Conservation (phyloP, 2,329 filamentous ascomycete genomes). For the Aspergillus clavatus region DNA sequence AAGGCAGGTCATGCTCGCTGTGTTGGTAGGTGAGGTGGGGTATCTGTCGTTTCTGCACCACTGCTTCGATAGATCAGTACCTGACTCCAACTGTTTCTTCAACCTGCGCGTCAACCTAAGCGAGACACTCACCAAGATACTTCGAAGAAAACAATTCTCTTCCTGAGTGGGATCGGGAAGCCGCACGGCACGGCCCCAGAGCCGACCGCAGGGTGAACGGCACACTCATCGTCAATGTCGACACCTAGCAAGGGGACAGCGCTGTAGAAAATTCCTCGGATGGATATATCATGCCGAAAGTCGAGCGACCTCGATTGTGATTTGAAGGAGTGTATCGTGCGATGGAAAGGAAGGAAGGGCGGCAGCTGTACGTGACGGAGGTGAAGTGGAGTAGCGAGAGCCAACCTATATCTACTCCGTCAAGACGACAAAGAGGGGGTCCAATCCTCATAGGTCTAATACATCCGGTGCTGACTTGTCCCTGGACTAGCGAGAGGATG, state of each 20-base stretch:
- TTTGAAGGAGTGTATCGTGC: too few relatives aligned
- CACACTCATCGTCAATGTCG: conserved; percentile 21
- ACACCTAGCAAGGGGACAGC: not conserved
- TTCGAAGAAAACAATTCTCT: conserved; percentile 15
- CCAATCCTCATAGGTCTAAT: not conserved
- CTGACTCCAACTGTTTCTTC: too few relatives aligned
- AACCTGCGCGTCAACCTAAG: too few relatives aligned
- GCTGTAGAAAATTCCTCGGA: not conserved
- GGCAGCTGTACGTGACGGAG: not conserved
- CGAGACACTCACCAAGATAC: conserved; percentile 20
- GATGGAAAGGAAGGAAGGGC: not conserved
- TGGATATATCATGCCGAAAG: not conserved
- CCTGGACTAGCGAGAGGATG: not conserved
- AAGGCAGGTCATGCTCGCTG: conserved; percentile 4
- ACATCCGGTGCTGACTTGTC: not conserved
- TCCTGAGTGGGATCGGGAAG: conserved; percentile 18
- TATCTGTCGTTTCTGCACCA: conserved; percentile 13
- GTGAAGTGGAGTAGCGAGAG: not conserved
- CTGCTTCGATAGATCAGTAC: too few relatives aligned
- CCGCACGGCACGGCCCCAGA: conserved; percentile 23
- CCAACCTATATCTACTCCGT: not conserved
- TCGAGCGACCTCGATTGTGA: too few relatives aligned
- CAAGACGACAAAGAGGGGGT: not conserved
- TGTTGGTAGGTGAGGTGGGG: conserved; percentile 8
- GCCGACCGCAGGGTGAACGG: conserved; percentile 23